phyloP scores from a whole-genome alignment of 192 early-diverging fungal species.

The Backusella macrospora region DNA sequence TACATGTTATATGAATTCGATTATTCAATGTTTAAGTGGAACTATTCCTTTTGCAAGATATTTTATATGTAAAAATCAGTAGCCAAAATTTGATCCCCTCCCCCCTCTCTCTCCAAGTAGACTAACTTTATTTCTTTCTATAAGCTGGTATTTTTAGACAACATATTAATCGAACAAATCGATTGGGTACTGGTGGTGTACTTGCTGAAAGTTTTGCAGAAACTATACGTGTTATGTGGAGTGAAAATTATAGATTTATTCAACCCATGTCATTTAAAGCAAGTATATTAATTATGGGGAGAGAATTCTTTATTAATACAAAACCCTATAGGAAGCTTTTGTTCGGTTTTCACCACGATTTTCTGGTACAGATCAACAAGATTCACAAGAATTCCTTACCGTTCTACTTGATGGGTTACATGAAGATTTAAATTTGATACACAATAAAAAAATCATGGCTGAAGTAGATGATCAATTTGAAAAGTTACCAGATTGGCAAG shows the following conservation, averaged over 20 bases:
- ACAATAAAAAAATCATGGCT: constrained; percentile 35
- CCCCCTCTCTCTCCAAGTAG: no score
- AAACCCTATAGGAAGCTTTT: constrained; percentile 51
- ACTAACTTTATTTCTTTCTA: neutral
- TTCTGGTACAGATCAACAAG: constrained; percentile 90
- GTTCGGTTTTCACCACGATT: constrained; percentile 83
- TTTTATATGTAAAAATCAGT: constrained; percentile 48
- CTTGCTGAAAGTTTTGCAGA: constrained; percentile 78
- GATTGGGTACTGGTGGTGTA: constrained; percentile 71
- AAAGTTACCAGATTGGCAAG: constrained; percentile 61
- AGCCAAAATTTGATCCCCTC: neutral
- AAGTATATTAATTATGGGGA: neutral
- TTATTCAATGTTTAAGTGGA: constrained; percentile 77
- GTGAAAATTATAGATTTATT: constrained; percentile 71
- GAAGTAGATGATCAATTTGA: constrained; percentile 68
- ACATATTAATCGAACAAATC: constrained; percentile 66
- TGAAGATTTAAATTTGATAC: constrained; percentile 80
- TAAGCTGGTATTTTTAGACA: constrained; percentile 63
- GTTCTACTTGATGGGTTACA: constrained; percentile 91
- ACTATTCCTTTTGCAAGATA: constrained; percentile 72
- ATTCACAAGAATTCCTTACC: constrained; percentile 93
- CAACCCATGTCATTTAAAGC: constrained; percentile 79
- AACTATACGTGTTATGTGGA: constrained; percentile 83
- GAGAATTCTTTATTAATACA: neutral
- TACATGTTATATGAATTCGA: constrained; percentile 87